phyloP scores from a whole-genome alignment of 306 rosid species.

The Prunus mongolica region DNA sequence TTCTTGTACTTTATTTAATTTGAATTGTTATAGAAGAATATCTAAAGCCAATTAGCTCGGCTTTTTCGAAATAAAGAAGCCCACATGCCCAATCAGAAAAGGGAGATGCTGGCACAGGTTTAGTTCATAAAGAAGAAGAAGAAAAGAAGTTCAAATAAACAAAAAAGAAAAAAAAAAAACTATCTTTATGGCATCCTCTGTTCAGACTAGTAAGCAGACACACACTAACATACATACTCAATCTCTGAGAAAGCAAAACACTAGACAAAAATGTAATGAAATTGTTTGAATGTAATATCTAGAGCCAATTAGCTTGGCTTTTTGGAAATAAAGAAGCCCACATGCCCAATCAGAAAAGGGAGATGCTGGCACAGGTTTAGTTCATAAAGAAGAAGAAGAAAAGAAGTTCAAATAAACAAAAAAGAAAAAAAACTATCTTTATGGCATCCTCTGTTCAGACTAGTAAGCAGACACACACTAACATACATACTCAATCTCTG shows the following conservation, averaged over 20 bases:
- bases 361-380: background rate
- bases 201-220: slow-evolving; percentile 8
- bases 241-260: background rate
- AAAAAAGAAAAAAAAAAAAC: background rate
- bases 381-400: slow-evolving; percentile 16
- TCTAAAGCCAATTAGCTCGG: slow-evolving; percentile 19
- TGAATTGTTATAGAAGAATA: slow-evolving; percentile 12
- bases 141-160: slow-evolving; percentile 9
- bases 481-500: background rate
- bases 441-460: slow-evolving; percentile 11
- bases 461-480: background rate
- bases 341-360: slow-evolving; percentile 18
- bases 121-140: slow-evolving; percentile 16
- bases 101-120: background rate
- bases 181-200: background rate
- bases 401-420: slow-evolving; percentile 11
- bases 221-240: background rate
- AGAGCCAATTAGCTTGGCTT: slow-evolving; percentile 27
- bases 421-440: background rate
- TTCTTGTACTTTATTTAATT: slow-evolving; percentile 6
- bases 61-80: slow-evolving; percentile 28
- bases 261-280: background rate
- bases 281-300: slow-evolving; percentile 12
- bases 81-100: slow-evolving; percentile 16
- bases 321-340: slow-evolving; percentile 20